phyloP scores from a whole-genome alignment of 805 yeast genomes.

The Cyberlindnera lachancei region DNA sequence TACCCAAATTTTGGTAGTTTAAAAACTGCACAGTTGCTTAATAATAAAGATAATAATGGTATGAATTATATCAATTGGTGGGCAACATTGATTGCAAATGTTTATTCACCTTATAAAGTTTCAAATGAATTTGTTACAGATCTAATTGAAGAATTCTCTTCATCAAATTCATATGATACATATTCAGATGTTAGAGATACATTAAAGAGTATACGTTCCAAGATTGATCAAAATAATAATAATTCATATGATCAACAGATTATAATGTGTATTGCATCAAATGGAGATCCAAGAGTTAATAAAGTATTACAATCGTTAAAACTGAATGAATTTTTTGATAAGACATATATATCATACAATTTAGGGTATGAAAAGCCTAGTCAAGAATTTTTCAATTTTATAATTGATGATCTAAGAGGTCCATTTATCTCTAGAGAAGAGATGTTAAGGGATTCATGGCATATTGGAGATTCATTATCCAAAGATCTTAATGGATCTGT shows the following conservation, averaged over 20 bases:
- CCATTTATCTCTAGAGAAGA: constrained; percentile 17
- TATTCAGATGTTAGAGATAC: constrained; percentile 48
- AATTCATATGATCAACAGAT: no score
- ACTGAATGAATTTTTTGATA: constrained; percentile 32
- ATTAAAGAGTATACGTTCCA: constrained; percentile 25
- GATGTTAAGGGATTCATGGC: constrained; percentile 39
- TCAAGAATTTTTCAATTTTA: constrained; percentile 36
- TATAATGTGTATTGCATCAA: constrained; percentile 42
- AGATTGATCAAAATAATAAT: no score
- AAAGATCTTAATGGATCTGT: constrained; percentile 49
- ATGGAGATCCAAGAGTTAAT: constrained; percentile 53
- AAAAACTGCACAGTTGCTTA: no score
- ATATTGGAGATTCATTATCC: constrained; percentile 54
- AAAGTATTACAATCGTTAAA: constrained; percentile 40
- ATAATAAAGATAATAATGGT: no score
- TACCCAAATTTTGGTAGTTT: constrained; percentile 66
- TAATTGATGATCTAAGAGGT: constrained; percentile 23
- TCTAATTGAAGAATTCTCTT: constrained; percentile 41
- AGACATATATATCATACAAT: constrained; percentile 49
- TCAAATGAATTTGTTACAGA: constrained; percentile 35
- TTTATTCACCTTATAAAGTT: constrained; percentile 31
- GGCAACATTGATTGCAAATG: constrained; percentile 38
- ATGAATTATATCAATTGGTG: constrained; percentile 46
- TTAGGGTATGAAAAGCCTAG: constrained; percentile 48
- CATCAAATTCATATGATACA: constrained; percentile 45